Percentiles rank a stretch among this genome's conserved stretches.
Evolutionary conservation across 1,139 yeast species (phyloP).

Genomic region (Hansenula anomala): DNA sequence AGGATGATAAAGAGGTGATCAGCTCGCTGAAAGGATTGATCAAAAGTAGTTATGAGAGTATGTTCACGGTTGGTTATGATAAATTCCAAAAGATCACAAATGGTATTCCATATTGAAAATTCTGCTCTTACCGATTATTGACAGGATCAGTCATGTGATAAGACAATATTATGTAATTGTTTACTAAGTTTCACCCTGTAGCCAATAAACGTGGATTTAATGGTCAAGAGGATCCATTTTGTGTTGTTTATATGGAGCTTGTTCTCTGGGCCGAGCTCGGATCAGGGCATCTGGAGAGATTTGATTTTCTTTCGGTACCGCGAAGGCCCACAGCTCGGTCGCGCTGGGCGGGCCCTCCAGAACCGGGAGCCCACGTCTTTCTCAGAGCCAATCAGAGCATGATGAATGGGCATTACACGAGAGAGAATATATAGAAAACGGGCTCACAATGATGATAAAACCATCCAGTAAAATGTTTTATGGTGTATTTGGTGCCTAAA

Average conservation of each 20-base stretch:
- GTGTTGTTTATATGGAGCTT: too few species aligned
- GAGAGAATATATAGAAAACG: too few species aligned
- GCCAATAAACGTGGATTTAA: not conserved
- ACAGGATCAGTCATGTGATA: too few species aligned
- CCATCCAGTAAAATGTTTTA: too few species aligned
- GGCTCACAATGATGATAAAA: too few species aligned
- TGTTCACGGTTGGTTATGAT: slow-evolving; percentile 91
- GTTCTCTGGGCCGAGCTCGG: slow-evolving; percentile 2
- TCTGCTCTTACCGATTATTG: too few species aligned
- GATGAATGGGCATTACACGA: slow-evolving; percentile 2
- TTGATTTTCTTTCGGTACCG: slow-evolving; percentile 3
- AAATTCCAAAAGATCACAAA: slow-evolving; percentile 95
- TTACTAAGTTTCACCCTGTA: not conserved
- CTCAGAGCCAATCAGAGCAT: slow-evolving; percentile 8
- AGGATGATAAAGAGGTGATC: slow-evolving; percentile 84
- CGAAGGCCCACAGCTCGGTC: too few species aligned
- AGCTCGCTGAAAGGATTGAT: slow-evolving; percentile 70
- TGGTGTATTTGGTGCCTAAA: too few species aligned
- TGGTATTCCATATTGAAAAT: slow-evolving; percentile 81
- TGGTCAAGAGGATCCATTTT: not conserved
- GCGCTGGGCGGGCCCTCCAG: too few species aligned
- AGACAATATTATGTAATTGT: too few species aligned
- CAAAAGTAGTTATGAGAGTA: slow-evolving; percentile 77
- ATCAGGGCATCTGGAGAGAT: not conserved
- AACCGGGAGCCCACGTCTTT: not conserved